Conservation (phyloP, 1,139 yeast species). For the Arxiozyma bovina region DNA sequence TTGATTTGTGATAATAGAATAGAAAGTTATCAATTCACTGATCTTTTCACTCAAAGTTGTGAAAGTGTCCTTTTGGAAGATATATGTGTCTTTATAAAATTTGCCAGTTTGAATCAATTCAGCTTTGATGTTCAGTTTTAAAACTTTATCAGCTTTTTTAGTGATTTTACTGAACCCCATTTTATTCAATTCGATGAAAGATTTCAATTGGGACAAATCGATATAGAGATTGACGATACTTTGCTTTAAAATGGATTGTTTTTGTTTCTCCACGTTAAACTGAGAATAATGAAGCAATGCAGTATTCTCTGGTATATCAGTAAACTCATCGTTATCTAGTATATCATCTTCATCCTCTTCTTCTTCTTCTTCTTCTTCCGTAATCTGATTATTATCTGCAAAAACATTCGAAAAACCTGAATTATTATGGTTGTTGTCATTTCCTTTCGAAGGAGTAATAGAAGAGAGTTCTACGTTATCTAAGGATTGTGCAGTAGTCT, state of each 20-base stretch:
- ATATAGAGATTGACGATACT: conserved; percentile 47
- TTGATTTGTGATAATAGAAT: conserved; percentile 34
- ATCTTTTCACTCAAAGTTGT: conserved; percentile 40
- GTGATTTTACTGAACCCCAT: conserved; percentile 62
- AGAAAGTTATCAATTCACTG: conserved; percentile 41
- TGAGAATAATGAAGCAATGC: conserved; percentile 33
- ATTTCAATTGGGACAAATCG: conserved; percentile 54
- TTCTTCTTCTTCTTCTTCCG: background rate
- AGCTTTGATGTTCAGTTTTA: conserved; percentile 41
- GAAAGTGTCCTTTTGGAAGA: conserved; percentile 40
- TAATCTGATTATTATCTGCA: background rate
- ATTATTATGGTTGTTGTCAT: background rate
- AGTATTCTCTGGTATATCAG: conserved; percentile 31
- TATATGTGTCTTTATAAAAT: conserved; percentile 39
- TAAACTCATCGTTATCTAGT: conserved; percentile 31
- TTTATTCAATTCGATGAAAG: conserved; percentile 56
- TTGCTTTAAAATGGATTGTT: conserved; percentile 47
- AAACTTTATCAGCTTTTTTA: conserved; percentile 60
- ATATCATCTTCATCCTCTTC: conserved; percentile 26
- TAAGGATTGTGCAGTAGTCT: background rate
- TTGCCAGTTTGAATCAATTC: conserved; percentile 38
- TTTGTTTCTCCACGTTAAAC: conserved; percentile 32
- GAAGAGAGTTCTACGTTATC: background rate
- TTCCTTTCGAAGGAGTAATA: background rate
- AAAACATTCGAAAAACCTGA: background rate